Evolutionary conservation across 306 rosid species (phyloP).

Genomic region (peach (Prunus persica)): DNA sequence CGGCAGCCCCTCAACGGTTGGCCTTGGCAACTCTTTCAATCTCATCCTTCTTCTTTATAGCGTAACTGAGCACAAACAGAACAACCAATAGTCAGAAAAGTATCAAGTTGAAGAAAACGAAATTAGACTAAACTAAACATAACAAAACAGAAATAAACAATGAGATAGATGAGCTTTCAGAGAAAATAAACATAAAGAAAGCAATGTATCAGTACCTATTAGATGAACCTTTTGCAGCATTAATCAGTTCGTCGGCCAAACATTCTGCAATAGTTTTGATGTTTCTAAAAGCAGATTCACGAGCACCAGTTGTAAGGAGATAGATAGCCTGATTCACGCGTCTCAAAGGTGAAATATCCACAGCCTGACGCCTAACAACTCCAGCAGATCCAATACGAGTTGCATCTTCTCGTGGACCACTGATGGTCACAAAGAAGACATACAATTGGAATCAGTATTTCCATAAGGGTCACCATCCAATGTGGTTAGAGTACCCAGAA

Average conservation of each 20-base stretch:
- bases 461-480: too few relatives aligned
- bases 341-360: constrained; percentile 46
- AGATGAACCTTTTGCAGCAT: constrained; percentile 25
- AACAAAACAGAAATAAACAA: background rate
- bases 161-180: background rate
- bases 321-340: constrained; percentile 49
- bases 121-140: too few relatives aligned
- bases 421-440: background rate
- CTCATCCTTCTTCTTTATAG: constrained; percentile 25
- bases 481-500: background rate
- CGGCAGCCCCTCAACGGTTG: constrained; percentile 30
- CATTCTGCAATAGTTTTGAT: constrained; percentile 44
- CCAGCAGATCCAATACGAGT: too few relatives aligned
- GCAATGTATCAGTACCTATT: constrained; percentile 31
- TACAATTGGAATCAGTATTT: too few relatives aligned
- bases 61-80: constrained; percentile 26
- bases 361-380: constrained; percentile 49
- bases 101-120: background rate
- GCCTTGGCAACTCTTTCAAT: constrained; percentile 44
- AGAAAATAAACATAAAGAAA: too few relatives aligned
- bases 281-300: constrained; percentile 8
- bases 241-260: constrained; percentile 49
- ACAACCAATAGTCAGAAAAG: background rate
- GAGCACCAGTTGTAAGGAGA: constrained; percentile 46
- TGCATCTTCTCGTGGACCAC: constrained; percentile 33